Evolutionary conservation across 108 stramenopile genomes (phyloP), one percentile per base, ranked within the genome.

Genomic region (Cyclotella kingstonii): DNA sequence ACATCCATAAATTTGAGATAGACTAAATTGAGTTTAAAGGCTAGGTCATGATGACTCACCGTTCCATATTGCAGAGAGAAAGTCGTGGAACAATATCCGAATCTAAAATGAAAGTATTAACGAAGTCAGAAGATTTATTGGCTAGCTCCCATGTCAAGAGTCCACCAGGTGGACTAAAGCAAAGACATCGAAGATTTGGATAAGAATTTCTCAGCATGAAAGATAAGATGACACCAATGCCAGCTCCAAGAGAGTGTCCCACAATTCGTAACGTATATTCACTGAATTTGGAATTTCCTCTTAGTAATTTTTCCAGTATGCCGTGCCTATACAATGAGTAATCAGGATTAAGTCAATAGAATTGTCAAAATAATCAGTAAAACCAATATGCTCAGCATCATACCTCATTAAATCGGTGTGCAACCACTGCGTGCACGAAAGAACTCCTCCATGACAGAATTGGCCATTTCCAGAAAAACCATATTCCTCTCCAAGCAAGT

Each of bases 211-310:
- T 35, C 11, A 98, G 68, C 83, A 97, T 91, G 34, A 94, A 83
- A 10, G 84, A 68, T 25, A 99, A 70, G 9, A 99, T 70, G 5
- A 86, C 89, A 21, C 93, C 90, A 26, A 81, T 80, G 0, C 89
- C 96, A 1, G 93, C 98, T 23, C 98, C 98, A n/a, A 99, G 73
- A 30, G 77, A 80, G 56, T 99, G 98, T 18, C 98, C 98, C 0
- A 92, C 90, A 11, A 97, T 66, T 33, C 90, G 85, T 14, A 99
- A 63, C 21, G 76, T 53, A 46, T 93, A 94, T 21, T 78, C 63
- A n/a, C 82, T 77, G 78, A 72, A 91, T 44, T 70, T 35, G 0
- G 84, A 56, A 50, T 85, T 60, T 35, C 74, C 65, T 33, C 76
- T 79, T 19, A 72, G 71, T 46, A 95, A 66, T 12, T 47, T 62